phyloP scores from a whole-genome alignment of 2,329 filamentous ascomycete species.

The Colletotrichum coccodes region DNA sequence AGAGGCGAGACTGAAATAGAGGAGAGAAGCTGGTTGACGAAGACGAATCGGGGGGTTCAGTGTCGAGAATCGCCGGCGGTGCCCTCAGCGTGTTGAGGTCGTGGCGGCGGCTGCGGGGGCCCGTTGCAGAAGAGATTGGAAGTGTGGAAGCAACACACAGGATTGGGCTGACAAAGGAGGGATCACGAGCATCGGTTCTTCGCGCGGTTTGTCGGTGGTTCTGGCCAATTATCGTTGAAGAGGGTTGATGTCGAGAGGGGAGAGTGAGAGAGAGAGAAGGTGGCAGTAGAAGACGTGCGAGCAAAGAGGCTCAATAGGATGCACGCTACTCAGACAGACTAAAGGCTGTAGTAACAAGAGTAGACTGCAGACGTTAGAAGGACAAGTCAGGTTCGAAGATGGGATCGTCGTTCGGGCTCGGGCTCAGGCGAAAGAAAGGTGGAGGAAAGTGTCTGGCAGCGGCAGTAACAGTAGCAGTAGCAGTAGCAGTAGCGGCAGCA shows the following conservation, averaged over 20 bases:
- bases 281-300: conserved; percentile 5
- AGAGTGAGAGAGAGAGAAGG: not conserved
- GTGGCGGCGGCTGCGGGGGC: conserved; percentile 30
- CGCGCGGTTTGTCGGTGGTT: not conserved
- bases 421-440: conserved; percentile 28
- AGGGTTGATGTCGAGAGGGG: not conserved
- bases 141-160: conserved; percentile 14
- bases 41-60: conserved; percentile 17
- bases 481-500: not conserved
- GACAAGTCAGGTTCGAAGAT: conserved; percentile 28
- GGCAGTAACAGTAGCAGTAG: not conserved
- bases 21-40: conserved; percentile 14
- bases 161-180: conserved; percentile 13
- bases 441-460: conserved; percentile 17
- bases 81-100: conserved; percentile 28
- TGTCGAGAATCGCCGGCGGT: conserved; percentile 25
- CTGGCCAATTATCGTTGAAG: not conserved
- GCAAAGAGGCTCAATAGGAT: conserved; percentile 12
- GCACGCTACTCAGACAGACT: conserved; percentile 12
- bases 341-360: not conserved
- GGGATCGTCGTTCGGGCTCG: conserved; percentile 29
- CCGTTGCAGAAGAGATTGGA: conserved; percentile 31
- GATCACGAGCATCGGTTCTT: conserved; percentile 17
- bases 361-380: conserved; percentile 22
- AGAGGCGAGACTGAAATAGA: conserved; percentile 2